Evolutionary conservation across 2,329 filamentous ascomycete genomes (phyloP), one percentile per base, ranked within the genome.

Genomic region (Aspergillus sergii): DNA sequence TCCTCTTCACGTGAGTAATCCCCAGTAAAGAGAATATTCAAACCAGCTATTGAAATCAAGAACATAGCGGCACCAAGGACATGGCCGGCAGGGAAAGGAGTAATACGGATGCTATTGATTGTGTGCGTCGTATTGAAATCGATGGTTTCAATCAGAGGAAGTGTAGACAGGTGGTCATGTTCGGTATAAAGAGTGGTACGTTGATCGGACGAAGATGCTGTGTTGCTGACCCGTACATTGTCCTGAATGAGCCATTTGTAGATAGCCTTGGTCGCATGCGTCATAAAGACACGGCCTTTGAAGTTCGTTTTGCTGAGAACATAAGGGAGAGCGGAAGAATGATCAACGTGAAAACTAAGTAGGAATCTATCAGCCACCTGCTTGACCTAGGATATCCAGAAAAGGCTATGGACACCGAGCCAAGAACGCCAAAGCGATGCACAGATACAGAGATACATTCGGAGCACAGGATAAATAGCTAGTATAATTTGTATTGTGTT

Each of bases 241-340:
- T 99, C 95, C 78, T 97, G 93, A 66, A 98, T 97, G 58, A 98
- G 88, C 94, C 95, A 98, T 81, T 98, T 98, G 86, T 99, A 99
- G 76, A 99, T 99, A 71, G 95, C 95, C 79, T 99, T 98, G 54
- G 95, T 99, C 1, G 95, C 93, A 82, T 99, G 95, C 58, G 95
- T 99, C 94, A 98, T 99, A 82, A 97, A 98, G 65, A 98, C 94
- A 26, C 94, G 89, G 56, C 95, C 95, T 68, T 91, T 91, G 83
- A 99, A 99, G 78, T 97, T 97, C 43, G 95, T 98, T 82, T 99
- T 99, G 68, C 94, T 92, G 68, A 99, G 86, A 64, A 99, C 95
- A 77, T 98, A 99, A 51, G 95, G 95, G 54, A 99, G 83, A n/a
- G 94, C 97, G 19, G 94, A 94, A n/a, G 95, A 95, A 82, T 99